A percentile compares a stretch with the other conserved stretches of the same genome.
Evolutionary conservation across 176 grass and related monocot genomes (phyloP).

Genomic region (Tuctoria greenei): DNA sequence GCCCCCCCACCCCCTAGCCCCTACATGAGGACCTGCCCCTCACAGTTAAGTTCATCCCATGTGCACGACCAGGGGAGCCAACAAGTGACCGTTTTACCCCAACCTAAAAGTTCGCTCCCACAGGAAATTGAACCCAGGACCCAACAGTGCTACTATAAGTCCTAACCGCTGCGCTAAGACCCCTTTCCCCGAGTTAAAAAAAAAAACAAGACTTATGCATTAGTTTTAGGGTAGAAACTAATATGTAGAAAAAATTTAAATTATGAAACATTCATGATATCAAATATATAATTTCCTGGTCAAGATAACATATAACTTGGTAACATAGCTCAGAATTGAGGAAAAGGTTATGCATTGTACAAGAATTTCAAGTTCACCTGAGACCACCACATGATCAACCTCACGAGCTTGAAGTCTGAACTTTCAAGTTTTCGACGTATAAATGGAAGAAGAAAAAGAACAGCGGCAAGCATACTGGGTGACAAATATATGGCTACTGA

Average conservation of each 20-base stretch:
- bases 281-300: not conserved
- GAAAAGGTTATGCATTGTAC: not conserved
- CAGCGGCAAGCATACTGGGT: constrained; percentile 62
- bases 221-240: not conserved
- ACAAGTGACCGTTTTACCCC: too few species aligned
- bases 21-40: too few species aligned
- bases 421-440: constrained; percentile 73
- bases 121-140: too few species aligned
- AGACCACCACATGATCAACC: constrained; percentile 95
- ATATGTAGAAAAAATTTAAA: not conserved
- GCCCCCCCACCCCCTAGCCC: too few species aligned
- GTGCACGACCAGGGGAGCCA: too few species aligned
- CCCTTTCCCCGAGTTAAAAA: too few species aligned
- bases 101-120: too few species aligned
- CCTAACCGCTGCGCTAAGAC: too few species aligned
- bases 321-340: not conserved
- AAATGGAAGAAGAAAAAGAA: constrained; percentile 74
- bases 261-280: not conserved
- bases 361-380: constrained; percentile 61
- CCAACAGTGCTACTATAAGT: too few species aligned
- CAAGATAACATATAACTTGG: not conserved
- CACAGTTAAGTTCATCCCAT: too few species aligned
- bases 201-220: not conserved
- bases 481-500: constrained; percentile 80
- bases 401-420: constrained; percentile 64